Evolutionary conservation across 768 basidiomycete species (phyloP), one percentile per base, ranked within the genome.

Genomic region (Lactifluus pinguis): DNA sequence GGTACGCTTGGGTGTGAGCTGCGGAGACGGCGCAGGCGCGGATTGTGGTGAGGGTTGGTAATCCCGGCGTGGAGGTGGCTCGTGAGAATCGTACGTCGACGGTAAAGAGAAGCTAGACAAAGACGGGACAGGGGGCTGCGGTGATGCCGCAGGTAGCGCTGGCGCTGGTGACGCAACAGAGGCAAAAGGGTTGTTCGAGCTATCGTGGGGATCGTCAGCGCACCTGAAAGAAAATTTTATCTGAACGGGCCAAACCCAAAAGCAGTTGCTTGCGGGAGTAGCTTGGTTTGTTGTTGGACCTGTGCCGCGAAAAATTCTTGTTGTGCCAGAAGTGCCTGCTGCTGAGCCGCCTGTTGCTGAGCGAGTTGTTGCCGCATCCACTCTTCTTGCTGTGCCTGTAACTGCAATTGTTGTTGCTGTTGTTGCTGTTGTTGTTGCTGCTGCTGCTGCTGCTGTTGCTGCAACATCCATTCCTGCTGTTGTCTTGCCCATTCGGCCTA

Each of bases 111-210:
- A 90, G 15, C 29, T 55, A 3, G 80, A 76, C 6, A 72, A 82
- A 8, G 78, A 53, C 47, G 66, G 70, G 47, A 67, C 61, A 29
- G 70, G 65, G 3, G 68, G 65, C 21, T 68, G 65, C 7, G 69
- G 69, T 2, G 80, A 70, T 19, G 73, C 55, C 25, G 71, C 68
- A 8, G 74, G 67, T 29, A 71, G 55, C 17, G 72, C 56, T 29
- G 72, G 55, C 17, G 72, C 56, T 30, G 73, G 63, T 50, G 74
- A 25, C 58, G 68, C 63, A 25, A 72, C 59, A 62, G 72, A 25
- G 64, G 93, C 95, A 68, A 99, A 98, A 0, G 97, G 97, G 71
- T 99, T 99, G 79, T 98, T 98, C 39, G 92, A 87, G 9, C 92
- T 91, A 66, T 65, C 30, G 42, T 14, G 32, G 6, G 17, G 29